Percentiles rank a stretch among this genome's conserved stretches.
phyloP scores from a whole-genome alignment of 2,329 filamentous ascomycete species.

The Arthrocladium fulminans region DNA sequence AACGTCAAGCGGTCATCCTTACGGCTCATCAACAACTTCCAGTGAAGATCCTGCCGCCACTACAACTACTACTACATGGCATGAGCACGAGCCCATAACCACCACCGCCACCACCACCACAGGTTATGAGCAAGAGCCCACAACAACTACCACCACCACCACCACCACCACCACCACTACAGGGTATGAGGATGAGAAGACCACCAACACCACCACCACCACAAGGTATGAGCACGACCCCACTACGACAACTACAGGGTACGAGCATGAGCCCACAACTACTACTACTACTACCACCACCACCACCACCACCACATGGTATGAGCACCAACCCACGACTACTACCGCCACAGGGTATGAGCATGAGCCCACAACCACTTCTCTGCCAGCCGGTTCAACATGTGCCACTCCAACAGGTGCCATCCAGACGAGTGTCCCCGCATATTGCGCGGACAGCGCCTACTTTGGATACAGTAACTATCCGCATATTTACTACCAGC shows the following conservation, averaged over 20 bases:
- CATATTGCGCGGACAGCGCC: no score
- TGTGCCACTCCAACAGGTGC: background rate
- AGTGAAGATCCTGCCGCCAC: no score
- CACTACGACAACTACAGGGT: background rate
- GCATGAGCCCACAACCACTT: background rate
- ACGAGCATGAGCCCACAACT: background rate
- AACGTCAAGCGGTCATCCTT: no score
- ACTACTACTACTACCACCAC: background rate
- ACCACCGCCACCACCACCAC: background rate
- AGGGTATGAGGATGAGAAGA: background rate
- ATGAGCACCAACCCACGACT: background rate
- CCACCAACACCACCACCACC: background rate
- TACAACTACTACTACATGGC: background rate
- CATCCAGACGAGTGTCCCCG: background rate
- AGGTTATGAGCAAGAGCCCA: background rate
- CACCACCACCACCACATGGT: background rate
- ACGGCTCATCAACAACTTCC: no score
- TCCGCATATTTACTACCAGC: no score
- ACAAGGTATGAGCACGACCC: background rate
- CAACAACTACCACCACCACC: no score
- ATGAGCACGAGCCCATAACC: background rate
- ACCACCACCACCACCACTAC: constrained; percentile 3
- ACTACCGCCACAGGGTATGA: background rate
- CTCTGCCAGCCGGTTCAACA: background rate
- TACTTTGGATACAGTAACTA: no score